Base-by-base conservation (phyloP, 257 asterid genomes). In the Przewalskia tangutica region DNA sequence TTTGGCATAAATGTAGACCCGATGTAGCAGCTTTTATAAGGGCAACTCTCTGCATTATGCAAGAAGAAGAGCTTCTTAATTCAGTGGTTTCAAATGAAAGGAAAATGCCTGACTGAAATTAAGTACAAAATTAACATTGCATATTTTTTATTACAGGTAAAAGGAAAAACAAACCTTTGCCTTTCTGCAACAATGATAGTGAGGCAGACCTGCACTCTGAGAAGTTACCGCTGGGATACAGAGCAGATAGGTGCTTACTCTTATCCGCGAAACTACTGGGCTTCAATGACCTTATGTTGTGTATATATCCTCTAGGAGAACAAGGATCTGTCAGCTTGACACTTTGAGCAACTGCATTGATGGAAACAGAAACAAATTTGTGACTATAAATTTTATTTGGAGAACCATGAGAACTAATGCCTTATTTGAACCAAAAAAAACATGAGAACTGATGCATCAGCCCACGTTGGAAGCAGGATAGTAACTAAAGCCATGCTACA, bases 151-250 rank as follows among this genome's bases (percentile, higher is more conserved):
- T 8, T 23, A 70, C 63, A 63, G 23, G 84, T 77, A 77, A 64
- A 55, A 83, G 36, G 70, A 56, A 20, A 70, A 85, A 42, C 75
- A 84, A n/a, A 96, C 99, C 99, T 91, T 89, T 92, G 86, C 85
- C 98, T 86, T 89, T 94, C 90, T 89, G 95, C 91, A 96, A 80
- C 77, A 96, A 83, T 88, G 79, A 89, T 82, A 94, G 83, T 8
- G 99, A 91, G 85, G 98, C 97, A 60, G 91, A 87, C 81, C 98
- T 90, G 88, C 99, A 96, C 83, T 87, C 97, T 0, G 99, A 86
- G 90, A 96, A 96, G 90, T 96, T 96, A 84, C 98, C 99, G 71
- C 82, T 85, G 18, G 99, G 98, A 77, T 86, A 89, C 83, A 96
- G 83, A 66, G 90, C 71, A 8, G 95, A 27, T 27, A 27, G 32